These are phyloP conservation scores for Parsonsia alboflavescens DNA, from an alignment of 257 asterid species.

Conservation along the genomic window DNA sequence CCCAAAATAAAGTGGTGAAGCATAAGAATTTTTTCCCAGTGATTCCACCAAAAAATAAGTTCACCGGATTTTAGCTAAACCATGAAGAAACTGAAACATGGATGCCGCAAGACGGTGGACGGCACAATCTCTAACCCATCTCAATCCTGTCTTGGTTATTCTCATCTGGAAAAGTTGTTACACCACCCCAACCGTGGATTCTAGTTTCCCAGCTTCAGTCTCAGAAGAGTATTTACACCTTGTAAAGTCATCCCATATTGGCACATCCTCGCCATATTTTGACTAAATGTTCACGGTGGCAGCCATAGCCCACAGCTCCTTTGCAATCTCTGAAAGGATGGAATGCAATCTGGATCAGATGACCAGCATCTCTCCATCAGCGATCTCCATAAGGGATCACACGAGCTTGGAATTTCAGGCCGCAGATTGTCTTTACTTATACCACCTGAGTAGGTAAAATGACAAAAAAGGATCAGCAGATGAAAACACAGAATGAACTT, in stretches of 20 bases:
- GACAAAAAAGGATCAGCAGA: background rate
- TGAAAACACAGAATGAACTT: background rate
- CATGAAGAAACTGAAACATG: background rate
- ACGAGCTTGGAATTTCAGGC: conserved; percentile 33
- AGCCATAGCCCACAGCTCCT: conserved; percentile 28
- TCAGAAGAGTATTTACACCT: conserved; percentile 3
- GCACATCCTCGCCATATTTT: background rate
- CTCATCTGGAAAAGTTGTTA: background rate
- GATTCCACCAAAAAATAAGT: background rate
- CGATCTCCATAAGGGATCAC: conserved; percentile 33
- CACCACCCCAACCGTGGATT: background rate
- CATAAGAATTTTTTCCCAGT: no score
- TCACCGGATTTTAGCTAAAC: background rate
- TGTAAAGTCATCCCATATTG: background rate
- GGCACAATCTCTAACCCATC: conserved; percentile 8
- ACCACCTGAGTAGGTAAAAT: conserved; percentile 20
- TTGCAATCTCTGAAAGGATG: conserved; percentile 28
- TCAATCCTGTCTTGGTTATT: conserved; percentile 12
- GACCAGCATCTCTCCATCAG: conserved; percentile 36
- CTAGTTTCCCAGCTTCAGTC: background rate
- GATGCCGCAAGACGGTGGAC: conserved; percentile 15
- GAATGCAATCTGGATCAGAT: conserved; percentile 24
- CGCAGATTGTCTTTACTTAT: conserved; percentile 24
- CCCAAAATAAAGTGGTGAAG: background rate
- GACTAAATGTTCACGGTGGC: conserved; percentile 24